Base-by-base conservation (phyloP, 2,329 filamentous ascomycete species). In the Fusarium sulawesiense region DNA sequence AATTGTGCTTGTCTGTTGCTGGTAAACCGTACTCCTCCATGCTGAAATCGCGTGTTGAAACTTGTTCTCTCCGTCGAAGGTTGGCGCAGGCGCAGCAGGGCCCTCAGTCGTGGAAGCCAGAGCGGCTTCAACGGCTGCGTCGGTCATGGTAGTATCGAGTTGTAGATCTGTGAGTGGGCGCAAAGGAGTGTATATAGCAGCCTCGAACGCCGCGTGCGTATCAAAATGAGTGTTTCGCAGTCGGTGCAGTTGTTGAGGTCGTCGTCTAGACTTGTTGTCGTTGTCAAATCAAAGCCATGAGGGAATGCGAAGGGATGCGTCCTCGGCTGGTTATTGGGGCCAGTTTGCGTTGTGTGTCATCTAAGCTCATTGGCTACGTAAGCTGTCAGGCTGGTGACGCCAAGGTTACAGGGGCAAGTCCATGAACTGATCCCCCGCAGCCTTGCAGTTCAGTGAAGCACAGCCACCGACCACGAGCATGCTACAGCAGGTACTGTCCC, bases 1-100 rank as follows among this genome's bases (percentile, higher is more conserved):
- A 40, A 37, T 27, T 10, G 29, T 32, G 6, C 34, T 25, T 16
- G 21, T 42, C 13, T 10, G 13, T 9, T 30, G 16, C 8, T 29
- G 20, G 41, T 66, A 57, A 54, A 50, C 4, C 79, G 49, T 88
- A 97, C 94, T 94, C 84, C 96, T 91, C 96, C 96, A 99, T 79
- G 94, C 93, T 69, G 93, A 93, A 74, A 99, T 97, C 60, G 96
- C 96, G 78, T 91, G 92, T 80, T 99, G 96, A 79, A 99, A 99
- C 81, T 97, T 98, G 84, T 97, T 98, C 74, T 91, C 90, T 37
- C 87, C 88, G 50, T 90, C 88, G 18, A 78, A 76, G 11, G 75
- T 75, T 25, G 76, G 72, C 29, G 61, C 76, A 51, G 73, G 59
- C 44, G 68, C 62, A 20, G 30, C 54, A 53, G 67, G 75, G 11